phyloP scores from a whole-genome alignment of 768 basidiomycete genomes.

The Lactarius sanguifluus region DNA sequence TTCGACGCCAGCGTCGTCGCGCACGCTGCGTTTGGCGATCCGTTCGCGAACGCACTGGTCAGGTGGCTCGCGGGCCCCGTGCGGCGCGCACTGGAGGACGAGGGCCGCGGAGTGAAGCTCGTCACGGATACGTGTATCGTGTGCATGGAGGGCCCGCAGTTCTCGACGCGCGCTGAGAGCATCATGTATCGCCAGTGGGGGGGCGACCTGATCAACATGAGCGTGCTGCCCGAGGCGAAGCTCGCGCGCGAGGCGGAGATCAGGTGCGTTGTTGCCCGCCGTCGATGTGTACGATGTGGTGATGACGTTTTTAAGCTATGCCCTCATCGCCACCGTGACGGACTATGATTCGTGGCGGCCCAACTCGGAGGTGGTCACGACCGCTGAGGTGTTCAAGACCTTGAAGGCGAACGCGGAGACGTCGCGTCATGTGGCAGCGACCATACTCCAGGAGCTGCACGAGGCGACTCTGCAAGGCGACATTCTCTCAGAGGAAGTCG shows the following conservation, averaged over 20 bases:
- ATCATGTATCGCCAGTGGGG: constrained; percentile 93
- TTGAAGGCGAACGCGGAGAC: constrained; percentile 85
- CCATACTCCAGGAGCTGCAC: constrained; percentile 70
- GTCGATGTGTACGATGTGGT: background rate
- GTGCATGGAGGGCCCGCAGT: constrained; percentile 97
- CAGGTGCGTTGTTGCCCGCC: constrained; percentile 50
- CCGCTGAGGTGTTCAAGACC: constrained; percentile 88
- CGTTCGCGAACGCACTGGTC: constrained; percentile 68
- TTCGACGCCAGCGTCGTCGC: constrained; percentile 86
- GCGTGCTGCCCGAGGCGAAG: constrained; percentile 95
- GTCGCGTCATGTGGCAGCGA: constrained; percentile 70
- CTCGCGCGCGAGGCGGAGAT: constrained; percentile 94
- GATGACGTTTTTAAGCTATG: constrained; percentile 59
- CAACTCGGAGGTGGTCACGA: constrained; percentile 77
- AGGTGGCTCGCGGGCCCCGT: constrained; percentile 68
- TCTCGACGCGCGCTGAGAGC: constrained; percentile 97
- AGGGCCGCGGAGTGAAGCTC: constrained; percentile 62
- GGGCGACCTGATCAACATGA: constrained; percentile 96
- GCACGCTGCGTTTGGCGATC: constrained; percentile 93
- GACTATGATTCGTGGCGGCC: constrained; percentile 97
- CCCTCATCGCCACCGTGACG: constrained; percentile 85
- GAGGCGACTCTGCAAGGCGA: constrained; percentile 51
- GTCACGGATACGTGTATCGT: constrained; percentile 85
- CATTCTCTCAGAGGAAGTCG: constrained; percentile 66
- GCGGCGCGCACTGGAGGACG: constrained; percentile 55